Evolutionary conservation across 257 asterid genomes (phyloP).

Genomic region (Gentiana dahurica): DNA sequence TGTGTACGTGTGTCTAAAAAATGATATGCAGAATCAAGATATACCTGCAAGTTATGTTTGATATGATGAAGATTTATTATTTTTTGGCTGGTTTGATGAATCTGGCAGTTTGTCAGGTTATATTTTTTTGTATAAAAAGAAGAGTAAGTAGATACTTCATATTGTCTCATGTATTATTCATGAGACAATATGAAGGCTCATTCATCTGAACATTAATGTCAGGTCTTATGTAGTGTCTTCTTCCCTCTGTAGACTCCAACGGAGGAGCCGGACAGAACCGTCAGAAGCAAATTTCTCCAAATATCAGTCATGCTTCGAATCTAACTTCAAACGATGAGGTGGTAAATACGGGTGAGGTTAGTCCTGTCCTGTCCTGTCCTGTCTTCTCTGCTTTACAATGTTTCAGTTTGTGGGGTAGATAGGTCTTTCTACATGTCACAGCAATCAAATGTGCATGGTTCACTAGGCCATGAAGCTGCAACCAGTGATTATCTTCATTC

Average conservation of each 20-base stretch:
- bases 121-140: no score
- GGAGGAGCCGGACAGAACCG: constrained; percentile 52
- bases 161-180: no score
- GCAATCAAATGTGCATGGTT: constrained; percentile 35
- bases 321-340: constrained; percentile 26
- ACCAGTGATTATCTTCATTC: constrained; percentile 25
- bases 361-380: constrained; percentile 8
- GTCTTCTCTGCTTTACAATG: not conserved
- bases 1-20: no score
- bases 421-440: constrained; percentile 21
- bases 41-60: no score
- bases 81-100: no score
- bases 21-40: no score
- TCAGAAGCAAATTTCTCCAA: constrained; percentile 38
- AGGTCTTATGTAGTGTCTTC: constrained; percentile 1
- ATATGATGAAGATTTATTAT: no score
- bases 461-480: constrained; percentile 23
- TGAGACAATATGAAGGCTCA: not conserved
- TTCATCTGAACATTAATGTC: not conserved
- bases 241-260: constrained; percentile 49
- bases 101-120: no score
- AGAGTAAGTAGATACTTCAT: no score
- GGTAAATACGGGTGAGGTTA: constrained; percentile 43
- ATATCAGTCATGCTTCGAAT: constrained; percentile 35
- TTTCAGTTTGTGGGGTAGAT: constrained; percentile 5